Conservation (phyloP, 2,329 filamentous ascomycete species). For the Pyricularia grisea region DNA sequence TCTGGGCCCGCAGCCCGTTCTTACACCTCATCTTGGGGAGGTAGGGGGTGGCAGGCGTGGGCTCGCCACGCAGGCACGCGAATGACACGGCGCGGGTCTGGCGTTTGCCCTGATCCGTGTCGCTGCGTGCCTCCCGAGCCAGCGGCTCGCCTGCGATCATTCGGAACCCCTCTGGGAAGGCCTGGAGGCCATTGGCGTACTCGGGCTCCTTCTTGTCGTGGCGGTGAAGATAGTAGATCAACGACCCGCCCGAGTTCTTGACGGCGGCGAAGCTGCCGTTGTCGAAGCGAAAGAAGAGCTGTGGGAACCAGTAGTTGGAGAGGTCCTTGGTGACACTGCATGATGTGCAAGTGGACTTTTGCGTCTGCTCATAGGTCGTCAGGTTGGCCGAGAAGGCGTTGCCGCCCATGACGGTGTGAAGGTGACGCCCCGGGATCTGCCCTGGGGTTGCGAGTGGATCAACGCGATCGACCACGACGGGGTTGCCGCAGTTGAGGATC, state of each 20-base stretch:
- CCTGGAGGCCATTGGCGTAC: background rate
- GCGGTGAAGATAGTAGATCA: conserved; percentile 6
- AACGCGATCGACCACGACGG: conserved; percentile 7
- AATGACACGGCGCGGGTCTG: conserved; percentile 11
- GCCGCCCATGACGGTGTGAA: conserved; percentile 8
- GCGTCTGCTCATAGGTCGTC: conserved; percentile 13
- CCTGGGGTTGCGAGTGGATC: conserved; percentile 6
- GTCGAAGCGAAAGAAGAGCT: conserved; percentile 2
- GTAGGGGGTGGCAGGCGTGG: conserved; percentile 18
- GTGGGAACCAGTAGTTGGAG: conserved; percentile 22
- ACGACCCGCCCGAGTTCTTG: conserved; percentile 8
- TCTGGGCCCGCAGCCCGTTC: conserved; percentile 18
- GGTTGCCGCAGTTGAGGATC: conserved; percentile 5
- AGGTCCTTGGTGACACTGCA: conserved; percentile 27
- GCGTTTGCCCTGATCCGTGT: background rate
- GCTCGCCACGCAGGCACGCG: conserved; percentile 9
- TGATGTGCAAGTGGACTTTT: conserved; percentile 25
- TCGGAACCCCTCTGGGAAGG: conserved; percentile 3
- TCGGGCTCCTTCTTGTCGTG: background rate
- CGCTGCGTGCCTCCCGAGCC: background rate
- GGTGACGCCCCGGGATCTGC: conserved; percentile 1
- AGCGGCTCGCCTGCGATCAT: conserved; percentile 4
- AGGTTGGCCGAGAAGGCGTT: conserved; percentile 17
- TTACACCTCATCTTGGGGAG: conserved; percentile 24
- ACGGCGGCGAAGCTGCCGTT: conserved; percentile 4